Base-by-base conservation (phyloP, 1,284 basidiomycete genomes). In the Malassezia caprae region DNA sequence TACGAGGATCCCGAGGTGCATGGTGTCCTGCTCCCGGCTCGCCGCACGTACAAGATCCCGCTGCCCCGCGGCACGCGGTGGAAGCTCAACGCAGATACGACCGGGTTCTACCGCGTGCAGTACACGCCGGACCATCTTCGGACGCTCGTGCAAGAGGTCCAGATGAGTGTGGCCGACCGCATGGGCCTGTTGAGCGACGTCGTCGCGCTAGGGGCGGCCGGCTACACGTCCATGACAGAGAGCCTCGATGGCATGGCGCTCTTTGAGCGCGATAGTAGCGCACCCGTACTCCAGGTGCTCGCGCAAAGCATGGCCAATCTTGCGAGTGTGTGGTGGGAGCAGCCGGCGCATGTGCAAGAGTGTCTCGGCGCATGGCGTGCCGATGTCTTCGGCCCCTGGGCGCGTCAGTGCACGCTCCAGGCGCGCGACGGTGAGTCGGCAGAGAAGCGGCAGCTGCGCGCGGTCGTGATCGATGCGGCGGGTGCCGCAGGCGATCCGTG, bases 1-100 rank as follows among this genome's bases (percentile, higher is more conserved):
- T 78, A 88, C 64, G 19, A 19, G 17, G 19, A 39, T 11, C 8
- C 1, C 2, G 37, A 39, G 11, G 37, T 39, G 37, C 13, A 31
- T 17, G 13, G 27, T 21, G 19, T 81, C 13, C 84, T 84, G 3
- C 76, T 83, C 35, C 80, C 81, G 53, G 75, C 72, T 8, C 73
- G 79, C 56, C 87, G 86, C 40, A 82, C 83, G 62, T 80, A 80
- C 46, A 80, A 78, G 39, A 82, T 89, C 64, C 76, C 81, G 21
- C 71, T 96, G 30, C 83, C 81, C 69, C 80, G 84, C 21, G 86
- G 67, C 26, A 34, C 51, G 26, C 60, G 83, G 76, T 82, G 79
- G 76, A 94, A 96, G 78, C 78, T 96, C 58, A 96, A 96, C 73
- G 85, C 84, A 13, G 86, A 85, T 51, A 90, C 89, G 2, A 82